Evolutionary conservation across 1,284 basidiomycete species (phyloP), one percentile per base, ranked within the genome.

Genomic region (Cronartium ribicola): DNA sequence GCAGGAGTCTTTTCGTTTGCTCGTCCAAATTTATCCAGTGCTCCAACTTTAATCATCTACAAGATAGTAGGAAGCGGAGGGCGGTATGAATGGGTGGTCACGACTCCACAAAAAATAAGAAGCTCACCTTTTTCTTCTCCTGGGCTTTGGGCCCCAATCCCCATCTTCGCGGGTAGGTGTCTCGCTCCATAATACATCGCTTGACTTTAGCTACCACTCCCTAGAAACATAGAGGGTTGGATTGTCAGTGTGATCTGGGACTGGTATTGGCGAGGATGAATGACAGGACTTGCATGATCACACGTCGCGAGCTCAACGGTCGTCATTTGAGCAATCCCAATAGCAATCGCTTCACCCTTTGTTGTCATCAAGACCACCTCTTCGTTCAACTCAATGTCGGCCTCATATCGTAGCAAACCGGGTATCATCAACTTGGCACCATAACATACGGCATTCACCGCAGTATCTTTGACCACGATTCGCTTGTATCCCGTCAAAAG

Each of bases 361-460:
- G 96, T 99, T 71, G 96, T 99, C 94, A 99, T 99, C 77, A 99
- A 85, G 62, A 99, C 95, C 64, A 99, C 90, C 83, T 99, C 96
- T 83, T 99, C 96, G 82, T 95, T 87, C 67, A 97, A 84, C 79
- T 93, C 89, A 78, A 99, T 99, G 81, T 95, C 94, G 61, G 89
- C 88, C 83, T 98, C 81, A 82, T 98, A 99, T 78, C 96, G 91
- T 71, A 99, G 85, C 62, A 99, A 86, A 83, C 96, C 96, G 76
- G 96, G 96, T 79, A 99, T 94, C 96, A 99, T 99, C 80, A 99
- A 89, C 83, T 98, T 98, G 76, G 96, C 96, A 79, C 96, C 96
- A 83, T 99, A 98, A 85, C 96, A 98, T 76, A 99, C 92, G 75
- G 96, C 96, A 81, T 98, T 98, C 80, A 99, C 95, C 17, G 96